These are phyloP conservation scores for Alliaria petiolata DNA, from an alignment of 345 rosid species.

Conservation along the genomic window DNA sequence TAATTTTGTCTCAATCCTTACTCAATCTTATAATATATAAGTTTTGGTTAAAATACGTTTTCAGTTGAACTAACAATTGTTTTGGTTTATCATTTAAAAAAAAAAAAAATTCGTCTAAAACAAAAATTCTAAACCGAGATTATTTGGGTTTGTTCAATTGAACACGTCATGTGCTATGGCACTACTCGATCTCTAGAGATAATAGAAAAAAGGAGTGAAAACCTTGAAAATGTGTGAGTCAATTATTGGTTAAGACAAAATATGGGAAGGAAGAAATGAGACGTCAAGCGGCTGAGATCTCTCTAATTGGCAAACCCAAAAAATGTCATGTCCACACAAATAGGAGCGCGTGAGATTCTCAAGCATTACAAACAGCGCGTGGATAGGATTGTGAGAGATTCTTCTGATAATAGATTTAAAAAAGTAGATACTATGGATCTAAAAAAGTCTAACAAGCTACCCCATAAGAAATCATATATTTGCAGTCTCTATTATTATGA, in stretches of 20 bases:
- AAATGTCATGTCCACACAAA: constrained; percentile 22
- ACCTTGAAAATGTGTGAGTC: neutral
- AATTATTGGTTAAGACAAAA: constrained; percentile 21
- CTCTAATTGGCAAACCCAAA: constrained; percentile 1
- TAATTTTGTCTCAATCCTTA: too few relatives aligned
- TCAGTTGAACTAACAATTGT: too few relatives aligned
- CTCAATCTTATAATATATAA: too few relatives aligned
- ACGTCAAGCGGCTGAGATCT: constrained; percentile 9
- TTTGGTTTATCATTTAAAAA: too few relatives aligned
- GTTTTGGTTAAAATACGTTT: too few relatives aligned
- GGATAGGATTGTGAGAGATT: constrained; percentile 9
- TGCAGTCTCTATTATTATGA: constrained; percentile 9
- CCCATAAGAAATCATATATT: neutral
- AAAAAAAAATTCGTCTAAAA: too few relatives aligned
- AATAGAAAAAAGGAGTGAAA: too few relatives aligned
- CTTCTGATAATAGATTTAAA: neutral
- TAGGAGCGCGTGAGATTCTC: neutral
- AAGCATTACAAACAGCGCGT: neutral
- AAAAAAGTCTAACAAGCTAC: constrained; percentile 24
- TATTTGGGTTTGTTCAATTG: too few relatives aligned
- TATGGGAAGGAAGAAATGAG: constrained; percentile 15
- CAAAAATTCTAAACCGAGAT: too few relatives aligned
- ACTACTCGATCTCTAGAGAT: too few relatives aligned
- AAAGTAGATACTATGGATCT: neutral
- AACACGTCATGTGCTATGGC: too few relatives aligned